Conservation (phyloP, 2,329 filamentous ascomycete species). For the Lasiodiplodia hormozganensis region DNA sequence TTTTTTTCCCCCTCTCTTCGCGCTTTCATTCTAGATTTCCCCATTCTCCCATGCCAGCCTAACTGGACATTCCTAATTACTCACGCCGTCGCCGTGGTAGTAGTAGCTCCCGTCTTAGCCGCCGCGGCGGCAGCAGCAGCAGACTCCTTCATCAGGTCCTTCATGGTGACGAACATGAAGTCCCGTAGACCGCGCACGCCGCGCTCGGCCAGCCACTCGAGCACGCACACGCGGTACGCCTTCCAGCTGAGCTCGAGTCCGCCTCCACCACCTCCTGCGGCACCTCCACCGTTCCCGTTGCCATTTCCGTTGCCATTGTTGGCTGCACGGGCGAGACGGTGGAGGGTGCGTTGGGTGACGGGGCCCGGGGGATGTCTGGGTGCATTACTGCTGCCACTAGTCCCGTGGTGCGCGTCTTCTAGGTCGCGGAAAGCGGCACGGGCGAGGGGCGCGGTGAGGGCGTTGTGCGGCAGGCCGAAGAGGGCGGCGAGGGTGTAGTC, state of each 20-base stretch:
- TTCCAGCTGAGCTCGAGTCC: conserved; percentile 65
- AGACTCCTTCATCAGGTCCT: conserved; percentile 27
- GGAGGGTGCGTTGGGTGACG: conserved; percentile 51
- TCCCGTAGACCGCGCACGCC: conserved; percentile 71
- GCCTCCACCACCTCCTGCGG: not conserved
- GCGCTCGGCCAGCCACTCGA: conserved; percentile 69
- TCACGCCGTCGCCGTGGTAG: not conserved
- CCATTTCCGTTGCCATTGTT: not conserved
- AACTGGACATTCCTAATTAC: not conserved
- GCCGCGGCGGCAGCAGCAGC: not conserved
- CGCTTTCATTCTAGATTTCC: too few species aligned
- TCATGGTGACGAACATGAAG: conserved; percentile 83
- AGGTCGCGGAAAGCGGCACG: conserved; percentile 55
- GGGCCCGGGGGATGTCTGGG: conserved; percentile 20
- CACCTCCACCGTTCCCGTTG: not conserved
- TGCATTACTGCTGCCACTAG: not conserved
- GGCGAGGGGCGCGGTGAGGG: conserved; percentile 54
- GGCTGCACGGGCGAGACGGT: conserved; percentile 57
- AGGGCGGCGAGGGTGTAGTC: conserved; percentile 48
- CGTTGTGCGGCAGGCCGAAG: conserved; percentile 58
- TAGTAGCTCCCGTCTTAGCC: too few species aligned
- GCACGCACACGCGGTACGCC: conserved; percentile 75
- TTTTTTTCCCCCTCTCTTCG: too few species aligned
- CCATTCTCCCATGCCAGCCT: too few species aligned
- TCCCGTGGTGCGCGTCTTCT: conserved; percentile 51